Evolutionary conservation across 257 asterid species (phyloP).

Genomic region (Solanum corneliomulleri): DNA sequence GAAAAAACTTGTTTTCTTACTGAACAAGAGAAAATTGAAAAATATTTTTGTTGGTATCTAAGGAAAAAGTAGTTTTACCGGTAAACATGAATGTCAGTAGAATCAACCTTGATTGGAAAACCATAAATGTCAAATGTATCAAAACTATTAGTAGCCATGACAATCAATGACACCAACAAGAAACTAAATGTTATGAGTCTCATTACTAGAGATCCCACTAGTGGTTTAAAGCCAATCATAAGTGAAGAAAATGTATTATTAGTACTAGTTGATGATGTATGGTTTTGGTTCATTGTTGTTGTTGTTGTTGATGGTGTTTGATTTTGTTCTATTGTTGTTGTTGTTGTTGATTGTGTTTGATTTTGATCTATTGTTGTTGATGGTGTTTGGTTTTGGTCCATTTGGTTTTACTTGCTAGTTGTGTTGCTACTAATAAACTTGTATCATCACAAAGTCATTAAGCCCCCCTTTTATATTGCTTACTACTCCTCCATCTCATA

Average conservation of each 20-base stretch:
- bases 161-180: not conserved
- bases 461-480: not conserved
- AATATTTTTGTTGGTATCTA: no score
- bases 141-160: not conserved
- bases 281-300: not conserved
- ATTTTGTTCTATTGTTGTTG: not conserved
- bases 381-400: not conserved
- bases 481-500: not conserved
- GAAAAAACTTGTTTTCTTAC: no score
- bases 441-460: not conserved
- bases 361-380: not conserved
- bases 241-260: not conserved
- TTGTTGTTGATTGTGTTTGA: not conserved
- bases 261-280: not conserved
- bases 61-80: not conserved
- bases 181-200: not conserved
- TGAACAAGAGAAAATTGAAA: no score
- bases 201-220: not conserved
- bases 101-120: not conserved
- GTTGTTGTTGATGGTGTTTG: not conserved
- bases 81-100: not conserved
- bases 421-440: not conserved
- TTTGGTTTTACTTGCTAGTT: not conserved
- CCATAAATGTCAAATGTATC: not conserved
- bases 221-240: not conserved